Evolutionary conservation across 805 yeast species (phyloP), one percentile per base, ranked within the genome.

Genomic region (Wickerhamomyces kurtzmanii): DNA sequence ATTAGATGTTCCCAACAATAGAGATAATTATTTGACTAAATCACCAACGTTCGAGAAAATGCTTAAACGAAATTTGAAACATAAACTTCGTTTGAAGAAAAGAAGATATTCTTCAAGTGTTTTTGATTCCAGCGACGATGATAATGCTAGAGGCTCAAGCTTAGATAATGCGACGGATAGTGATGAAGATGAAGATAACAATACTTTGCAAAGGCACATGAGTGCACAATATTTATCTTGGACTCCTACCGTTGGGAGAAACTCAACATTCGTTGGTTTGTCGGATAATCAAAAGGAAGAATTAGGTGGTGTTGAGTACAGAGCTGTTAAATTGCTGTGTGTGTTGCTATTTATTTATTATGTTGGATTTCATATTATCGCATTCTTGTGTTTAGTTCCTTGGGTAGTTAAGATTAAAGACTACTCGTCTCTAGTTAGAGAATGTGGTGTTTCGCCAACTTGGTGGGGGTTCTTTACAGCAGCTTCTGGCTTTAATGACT

Each of bases 401-500:
- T 91, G 84, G 77, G 68, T 75, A 16, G 38, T 57, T 6, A 40
- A 50, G 0, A 59, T 57, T 16, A 43, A 53, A 1, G 36, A 57
- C 2, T 79, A 76, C 40, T 51, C 51, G 12, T 41, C 46, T 0
- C 45, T 58, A 8, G 55, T 84, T 10, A 51, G 66, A 27, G 55
- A 39, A 0, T 64, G 65, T 39, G 94, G 91, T 10, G 60, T 82
- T 4, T 57, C 75, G 1, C 82, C 94, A 0, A 64, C 81, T 0
- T 86, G 96, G 97, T 89, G 96, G 95, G 94, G 82, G 0, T 71
- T 85, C 35, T 89, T 86, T 54, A 77, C 91, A 0, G 69, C 84
- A 2, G 73, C 72, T 49, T 76, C 94, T 12, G 57, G 81, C 1
- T 91, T 89, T 49, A 80, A 80, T 46, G 95, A 91, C 58, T 60